Evolutionary conservation across 305 asterid species (phyloP).

Genomic region (Solanum hybrid): DNA sequence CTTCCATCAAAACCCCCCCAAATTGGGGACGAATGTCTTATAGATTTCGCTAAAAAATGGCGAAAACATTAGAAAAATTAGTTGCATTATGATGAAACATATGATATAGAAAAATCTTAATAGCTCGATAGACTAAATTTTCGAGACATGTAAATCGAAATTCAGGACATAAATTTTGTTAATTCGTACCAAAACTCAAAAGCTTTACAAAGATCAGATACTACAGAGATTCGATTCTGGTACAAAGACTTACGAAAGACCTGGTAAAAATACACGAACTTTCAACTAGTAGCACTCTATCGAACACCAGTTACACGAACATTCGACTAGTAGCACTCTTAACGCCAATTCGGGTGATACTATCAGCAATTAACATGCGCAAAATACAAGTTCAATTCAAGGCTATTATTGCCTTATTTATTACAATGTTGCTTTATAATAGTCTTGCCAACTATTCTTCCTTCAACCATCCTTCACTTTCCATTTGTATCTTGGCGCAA

Average conservation of each 20-base stretch:
- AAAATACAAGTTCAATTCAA: not conserved
- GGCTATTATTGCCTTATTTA: not conserved
- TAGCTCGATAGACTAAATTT: too few species aligned
- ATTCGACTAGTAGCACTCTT: not conserved
- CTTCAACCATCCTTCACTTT: constrained; percentile 13
- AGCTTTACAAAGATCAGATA: not conserved
- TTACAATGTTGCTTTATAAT: not conserved
- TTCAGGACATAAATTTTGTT: not conserved
- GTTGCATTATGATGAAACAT: too few species aligned
- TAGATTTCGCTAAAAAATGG: not conserved
- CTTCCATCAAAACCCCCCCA: not conserved
- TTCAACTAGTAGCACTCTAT: too few species aligned
- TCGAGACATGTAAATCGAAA: rapidly evolving
- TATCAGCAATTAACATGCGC: not conserved
- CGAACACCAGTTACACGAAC: not conserved
- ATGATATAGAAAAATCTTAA: too few species aligned
- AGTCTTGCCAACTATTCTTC: not conserved
- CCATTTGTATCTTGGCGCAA: constrained; percentile 50
- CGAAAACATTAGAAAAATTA: not conserved
- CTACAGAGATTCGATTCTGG: not conserved
- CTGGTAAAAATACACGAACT: not conserved
- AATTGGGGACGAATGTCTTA: too few species aligned
- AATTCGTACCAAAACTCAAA: not conserved
- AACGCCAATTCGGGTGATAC: not conserved
- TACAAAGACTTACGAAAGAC: not conserved